These are phyloP conservation scores for Corymbia maculata DNA, from an alignment of 345 rosid species.

Conservation along the genomic window DNA sequence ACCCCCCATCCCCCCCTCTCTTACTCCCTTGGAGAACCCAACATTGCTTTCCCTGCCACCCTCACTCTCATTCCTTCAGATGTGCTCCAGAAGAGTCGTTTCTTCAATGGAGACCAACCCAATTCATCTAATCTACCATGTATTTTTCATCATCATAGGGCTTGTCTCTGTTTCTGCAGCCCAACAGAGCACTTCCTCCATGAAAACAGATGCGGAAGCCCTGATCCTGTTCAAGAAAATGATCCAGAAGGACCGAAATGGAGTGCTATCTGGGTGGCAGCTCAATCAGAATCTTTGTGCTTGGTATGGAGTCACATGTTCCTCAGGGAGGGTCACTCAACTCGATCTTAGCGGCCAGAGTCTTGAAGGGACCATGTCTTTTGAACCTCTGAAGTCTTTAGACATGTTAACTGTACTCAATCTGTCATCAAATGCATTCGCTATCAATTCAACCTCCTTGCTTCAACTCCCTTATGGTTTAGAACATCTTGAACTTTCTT, in stretches of 20 bases:
- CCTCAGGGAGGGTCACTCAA: slow-evolving; percentile 48
- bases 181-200: slow-evolving; percentile 25
- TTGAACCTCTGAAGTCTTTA: slow-evolving; percentile 50
- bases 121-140: slow-evolving; percentile 16
- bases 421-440: slow-evolving; percentile 48
- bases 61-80: background rate
- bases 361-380: slow-evolving; percentile 47
- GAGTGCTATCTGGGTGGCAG: slow-evolving; percentile 53
- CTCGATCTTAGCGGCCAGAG: slow-evolving; percentile 52
- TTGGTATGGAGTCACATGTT: slow-evolving; percentile 77
- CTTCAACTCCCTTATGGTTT: slow-evolving; percentile 61
- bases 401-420: slow-evolving; percentile 51
- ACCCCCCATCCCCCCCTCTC: background rate
- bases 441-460: slow-evolving; percentile 56
- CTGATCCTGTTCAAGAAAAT: slow-evolving; percentile 62
- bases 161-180: slow-evolving; percentile 18
- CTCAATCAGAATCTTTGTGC: slow-evolving; percentile 41
- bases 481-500: slow-evolving; percentile 59
- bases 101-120: slow-evolving; percentile 41
- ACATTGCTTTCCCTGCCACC: background rate
- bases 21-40: background rate
- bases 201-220: slow-evolving; percentile 59
- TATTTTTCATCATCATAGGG: background rate
- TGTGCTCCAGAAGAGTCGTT: background rate
- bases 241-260: slow-evolving; percentile 59